phyloP scores from a whole-genome alignment of 495 filamentous ascomycete species.

The Tuber melanosporum region DNA sequence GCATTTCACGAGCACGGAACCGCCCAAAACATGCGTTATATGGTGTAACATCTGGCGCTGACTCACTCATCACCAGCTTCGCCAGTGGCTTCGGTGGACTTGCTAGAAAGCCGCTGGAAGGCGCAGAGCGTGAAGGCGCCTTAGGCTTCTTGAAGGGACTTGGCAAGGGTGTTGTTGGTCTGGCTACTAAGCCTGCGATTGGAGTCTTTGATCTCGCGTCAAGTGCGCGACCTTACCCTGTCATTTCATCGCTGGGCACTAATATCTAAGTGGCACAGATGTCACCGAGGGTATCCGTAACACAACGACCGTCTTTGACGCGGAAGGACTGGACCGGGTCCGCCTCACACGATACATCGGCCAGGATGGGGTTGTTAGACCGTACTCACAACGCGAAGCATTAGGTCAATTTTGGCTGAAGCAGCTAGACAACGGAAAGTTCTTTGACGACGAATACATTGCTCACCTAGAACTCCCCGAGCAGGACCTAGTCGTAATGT shows the following conservation, averaged over 20 bases:
- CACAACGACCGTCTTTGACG: conserved; percentile 96
- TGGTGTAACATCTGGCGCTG: conserved; percentile 90
- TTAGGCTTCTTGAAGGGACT: conserved; percentile 95
- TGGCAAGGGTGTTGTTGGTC: conserved; percentile 84
- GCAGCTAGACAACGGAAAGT: conserved; percentile 91
- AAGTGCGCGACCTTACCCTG: conserved; percentile 43
- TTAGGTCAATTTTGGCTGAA: conserved; percentile 98
- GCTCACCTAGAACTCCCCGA: conserved; percentile 86
- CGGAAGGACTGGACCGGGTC: conserved; percentile 86
- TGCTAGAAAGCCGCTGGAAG: conserved; percentile 86
- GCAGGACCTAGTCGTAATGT: conserved; percentile 88
- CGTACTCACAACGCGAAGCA: conserved; percentile 91
- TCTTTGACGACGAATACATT: conserved; percentile 95
- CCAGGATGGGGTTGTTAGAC: conserved; percentile 84
- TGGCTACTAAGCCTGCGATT: conserved; percentile 93
- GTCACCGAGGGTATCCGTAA: conserved; percentile 95
- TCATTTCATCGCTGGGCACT: conserved; percentile 20
- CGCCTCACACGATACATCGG: conserved; percentile 86
- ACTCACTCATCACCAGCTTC: conserved; percentile 85
- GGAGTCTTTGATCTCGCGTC: conserved; percentile 95
- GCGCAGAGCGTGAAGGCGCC: conserved; percentile 89
- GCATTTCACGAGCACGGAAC: conserved; percentile 88
- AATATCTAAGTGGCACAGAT: conserved; percentile 46
- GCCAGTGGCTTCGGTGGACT: conserved; percentile 89
- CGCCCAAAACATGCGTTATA: conserved; percentile 94